Percentiles rank a stretch among this genome's conserved stretches.
These are phyloP conservation scores for Fusarium sp. DNA, from an alignment of 2,329 filamentous ascomycete species.

Conservation along the genomic window DNA sequence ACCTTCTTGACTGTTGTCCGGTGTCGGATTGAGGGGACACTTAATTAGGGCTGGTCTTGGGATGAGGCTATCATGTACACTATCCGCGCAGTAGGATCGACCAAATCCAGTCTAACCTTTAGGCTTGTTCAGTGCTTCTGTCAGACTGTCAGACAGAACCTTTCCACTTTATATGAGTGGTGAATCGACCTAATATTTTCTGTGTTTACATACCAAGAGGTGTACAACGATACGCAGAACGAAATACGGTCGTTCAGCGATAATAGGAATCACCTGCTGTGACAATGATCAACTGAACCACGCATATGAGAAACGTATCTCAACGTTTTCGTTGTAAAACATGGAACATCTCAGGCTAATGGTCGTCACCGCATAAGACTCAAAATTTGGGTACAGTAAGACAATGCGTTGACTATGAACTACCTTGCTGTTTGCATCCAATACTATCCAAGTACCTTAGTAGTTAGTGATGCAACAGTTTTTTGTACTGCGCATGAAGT, in stretches of 20 bases:
- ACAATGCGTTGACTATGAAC: background rate
- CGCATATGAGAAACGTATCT: background rate
- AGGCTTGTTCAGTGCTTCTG: background rate
- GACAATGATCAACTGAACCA: background rate
- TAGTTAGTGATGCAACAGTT: background rate
- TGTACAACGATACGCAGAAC: background rate
- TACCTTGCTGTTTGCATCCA: background rate
- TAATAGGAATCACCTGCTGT: background rate
- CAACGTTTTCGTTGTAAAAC: background rate
- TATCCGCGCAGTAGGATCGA: background rate
- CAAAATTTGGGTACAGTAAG: background rate
- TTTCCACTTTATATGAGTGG: background rate
- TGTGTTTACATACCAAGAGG: background rate
- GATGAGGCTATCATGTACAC: background rate
- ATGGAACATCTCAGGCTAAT: background rate
- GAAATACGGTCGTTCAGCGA: background rate
- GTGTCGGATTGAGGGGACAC: background rate
- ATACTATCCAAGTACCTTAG: background rate
- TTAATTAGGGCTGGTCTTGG: background rate
- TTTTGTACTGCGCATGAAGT: constrained; percentile 4
- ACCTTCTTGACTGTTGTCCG: background rate
- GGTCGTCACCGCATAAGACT: background rate
- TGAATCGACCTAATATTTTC: background rate
- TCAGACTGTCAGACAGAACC: background rate
- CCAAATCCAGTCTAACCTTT: background rate